Percentiles rank a stretch among this genome's conserved stretches.
These are phyloP conservation scores for Globisporangium perplexum DNA, from an alignment of 352 stramenopile species.

Conservation along the genomic window DNA sequence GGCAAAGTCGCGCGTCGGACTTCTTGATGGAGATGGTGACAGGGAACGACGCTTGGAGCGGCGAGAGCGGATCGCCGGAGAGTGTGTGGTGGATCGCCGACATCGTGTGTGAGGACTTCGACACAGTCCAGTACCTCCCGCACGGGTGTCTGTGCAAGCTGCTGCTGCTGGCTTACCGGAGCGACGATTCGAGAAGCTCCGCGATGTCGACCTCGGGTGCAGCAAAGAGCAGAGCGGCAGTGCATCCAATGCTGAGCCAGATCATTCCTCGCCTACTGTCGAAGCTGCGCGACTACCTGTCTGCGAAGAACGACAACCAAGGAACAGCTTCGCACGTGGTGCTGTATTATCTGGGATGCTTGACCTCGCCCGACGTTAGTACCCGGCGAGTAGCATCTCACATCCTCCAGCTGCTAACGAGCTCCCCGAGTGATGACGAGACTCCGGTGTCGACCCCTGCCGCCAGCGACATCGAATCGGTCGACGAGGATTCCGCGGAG, in stretches of 20 bases:
- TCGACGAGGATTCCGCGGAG: constrained; percentile 23
- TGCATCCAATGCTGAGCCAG: constrained; percentile 29
- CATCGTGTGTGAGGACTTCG: constrained; percentile 82
- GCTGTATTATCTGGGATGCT: constrained; percentile 65
- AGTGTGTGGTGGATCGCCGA: constrained; percentile 82
- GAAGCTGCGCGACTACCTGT: constrained; percentile 56
- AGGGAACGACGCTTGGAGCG: constrained; percentile 22
- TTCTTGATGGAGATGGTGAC: constrained; percentile 88
- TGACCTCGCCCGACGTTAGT: constrained; percentile 41
- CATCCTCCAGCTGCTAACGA: constrained; percentile 58
- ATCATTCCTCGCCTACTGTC: constrained; percentile 48
- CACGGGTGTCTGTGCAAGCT: constrained; percentile 75
- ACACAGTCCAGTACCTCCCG: constrained; percentile 77
- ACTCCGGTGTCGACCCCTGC: constrained; percentile 2
- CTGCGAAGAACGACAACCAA: constrained; percentile 22
- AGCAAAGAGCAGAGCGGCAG: constrained; percentile 16
- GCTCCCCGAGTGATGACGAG: constrained; percentile 19
- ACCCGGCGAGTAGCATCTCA: constrained; percentile 58
- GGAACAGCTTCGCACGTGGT: constrained; percentile 43
- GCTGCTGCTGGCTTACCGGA: constrained; percentile 39
- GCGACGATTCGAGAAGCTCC: neutral
- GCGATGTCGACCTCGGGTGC: neutral
- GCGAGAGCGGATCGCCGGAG: constrained; percentile 17
- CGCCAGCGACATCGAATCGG: constrained; percentile 17
- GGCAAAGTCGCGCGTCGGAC: constrained; percentile 67